Base-by-base conservation (phyloP, 345 rosid species). In the Gossypium rotundifolium region DNA sequence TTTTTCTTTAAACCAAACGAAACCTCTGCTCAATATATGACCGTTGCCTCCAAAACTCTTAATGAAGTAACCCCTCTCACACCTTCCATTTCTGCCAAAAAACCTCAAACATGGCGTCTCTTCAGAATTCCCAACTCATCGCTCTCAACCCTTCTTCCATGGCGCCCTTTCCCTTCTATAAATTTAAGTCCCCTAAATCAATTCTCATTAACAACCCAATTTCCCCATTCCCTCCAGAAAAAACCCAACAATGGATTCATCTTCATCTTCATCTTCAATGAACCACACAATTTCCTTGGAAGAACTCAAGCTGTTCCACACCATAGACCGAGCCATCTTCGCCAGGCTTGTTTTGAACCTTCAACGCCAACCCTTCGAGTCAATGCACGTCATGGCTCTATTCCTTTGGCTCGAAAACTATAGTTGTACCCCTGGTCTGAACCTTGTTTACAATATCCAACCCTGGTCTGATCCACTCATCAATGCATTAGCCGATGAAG, bases 291-390 rank as follows among this genome's bases (percentile, higher is more conserved):
- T 20, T 58, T 54, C 52, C 38, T 3, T 0, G 2, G 38, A 57
- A 71, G 65, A 71, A 55, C 1, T 71, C 63, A 58, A 54, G 51
- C 17, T 71, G 7, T 71, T 18, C 51, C 74, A 71, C 74, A 55
- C 51, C 64, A 55, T 71, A 16, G 74, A 71, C 52, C 12, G 74
- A 22, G 3, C 13, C 18, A 54, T 71, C 12, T 71, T 55, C 20
- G 17, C 52, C 38, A 54, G 64, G 64, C 65, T 71, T 9, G 52
- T 71, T 11, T 7, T 57, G 29, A 22, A 55, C 20, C 62, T 55
- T 1, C 0, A 18, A 11, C 74, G 65, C 14, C 38, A 40, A 1
- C 49, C 62, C 8, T 9, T 10, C 2, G 74, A 71, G 51, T 71
- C 74, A 11, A n/a, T 55, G 29, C 62, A 57, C 1, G 51, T 71